Base-by-base conservation (phyloP, 768 basidiomycete species). In the Rickenella mellea region DNA sequence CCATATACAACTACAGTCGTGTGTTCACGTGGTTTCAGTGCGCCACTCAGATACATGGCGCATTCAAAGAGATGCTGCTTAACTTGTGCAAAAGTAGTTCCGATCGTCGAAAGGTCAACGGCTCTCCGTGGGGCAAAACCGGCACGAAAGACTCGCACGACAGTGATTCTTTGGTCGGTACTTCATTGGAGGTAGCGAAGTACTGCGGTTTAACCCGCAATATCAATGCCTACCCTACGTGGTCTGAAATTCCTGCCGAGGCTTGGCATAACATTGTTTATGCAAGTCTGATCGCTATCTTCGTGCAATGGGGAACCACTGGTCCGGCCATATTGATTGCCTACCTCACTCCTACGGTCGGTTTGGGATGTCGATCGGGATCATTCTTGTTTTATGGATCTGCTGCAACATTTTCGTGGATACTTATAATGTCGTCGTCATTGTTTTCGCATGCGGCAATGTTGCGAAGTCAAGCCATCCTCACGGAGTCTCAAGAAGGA, bases 1-100 rank as follows among this genome's bases (percentile, higher is more conserved):
- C 46, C 6, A 50, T 50, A 14, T 50, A 41, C 43, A 50, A 50
- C 28, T 50, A 50, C 24, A 41, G 40, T 19, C 46, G 49, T 6
- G 25, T 48, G 10, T 21, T 47, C 43, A 48, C 49, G 11, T 50
- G 46, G 49, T 50, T 44, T 20, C 31, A 42, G 2, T 39, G 33
- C 33, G 32, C 38, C 17, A 28, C 22, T n/a, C 46, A 50, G 20
- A 35, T 50, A 1, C 20, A 27, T 17, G 7, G 20, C 0, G 49
- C 21, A 10, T 48, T 50, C 28, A 12, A 33, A 5, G 20, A 22
- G 2, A 9, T 41, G 29, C 24, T 50, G n/a, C 15, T 14, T n/a
- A 30, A 36, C 10, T 40, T 41, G 5, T 43, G 40, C 20, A 37
- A 26, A 2, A 5, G 43, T 19, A 37, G 44, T 11, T 33, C 39